A percentile compares a stretch with the other conserved stretches of the same genome.
phyloP scores from a whole-genome alignment of 106 monocot species.

The Allium cepa region DNA sequence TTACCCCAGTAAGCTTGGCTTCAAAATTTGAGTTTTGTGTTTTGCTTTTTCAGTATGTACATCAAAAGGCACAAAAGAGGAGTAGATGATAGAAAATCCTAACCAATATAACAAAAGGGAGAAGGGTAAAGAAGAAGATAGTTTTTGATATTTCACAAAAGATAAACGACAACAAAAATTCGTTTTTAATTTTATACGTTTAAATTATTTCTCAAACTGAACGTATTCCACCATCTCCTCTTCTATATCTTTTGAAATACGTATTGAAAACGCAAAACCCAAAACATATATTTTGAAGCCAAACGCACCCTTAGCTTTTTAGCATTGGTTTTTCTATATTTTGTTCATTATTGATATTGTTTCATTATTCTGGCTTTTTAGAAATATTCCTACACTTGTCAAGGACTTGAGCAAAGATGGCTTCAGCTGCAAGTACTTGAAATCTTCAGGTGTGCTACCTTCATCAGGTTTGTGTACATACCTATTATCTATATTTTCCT shows the following conservation, averaged over 20 bases:
- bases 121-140: no score
- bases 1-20: neutral
- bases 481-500: neutral
- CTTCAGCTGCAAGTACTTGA: slow-evolving; percentile 1
- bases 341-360: neutral
- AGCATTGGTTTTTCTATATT: neutral
- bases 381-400: slow-evolving; percentile 1
- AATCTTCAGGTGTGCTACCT: neutral
- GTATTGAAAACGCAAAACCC: neutral
- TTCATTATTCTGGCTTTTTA: neutral
- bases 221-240: neutral
- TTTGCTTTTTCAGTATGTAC: neutral
- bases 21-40: neutral
- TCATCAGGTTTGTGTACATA: slow-evolving; percentile 2
- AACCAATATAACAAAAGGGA: no score
- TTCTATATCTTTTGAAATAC: neutral
- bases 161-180: no score
- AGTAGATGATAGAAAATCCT: no score
- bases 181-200: no score
- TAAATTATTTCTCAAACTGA: neutral
- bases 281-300: neutral
- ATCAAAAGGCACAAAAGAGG: no score
- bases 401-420: slow-evolving; percentile 2
- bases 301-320: neutral
- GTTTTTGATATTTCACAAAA: no score